Evolutionary conservation across 495 filamentous ascomycete genomes (phyloP).

Genomic region (Oleoguttula mirabilis): DNA sequence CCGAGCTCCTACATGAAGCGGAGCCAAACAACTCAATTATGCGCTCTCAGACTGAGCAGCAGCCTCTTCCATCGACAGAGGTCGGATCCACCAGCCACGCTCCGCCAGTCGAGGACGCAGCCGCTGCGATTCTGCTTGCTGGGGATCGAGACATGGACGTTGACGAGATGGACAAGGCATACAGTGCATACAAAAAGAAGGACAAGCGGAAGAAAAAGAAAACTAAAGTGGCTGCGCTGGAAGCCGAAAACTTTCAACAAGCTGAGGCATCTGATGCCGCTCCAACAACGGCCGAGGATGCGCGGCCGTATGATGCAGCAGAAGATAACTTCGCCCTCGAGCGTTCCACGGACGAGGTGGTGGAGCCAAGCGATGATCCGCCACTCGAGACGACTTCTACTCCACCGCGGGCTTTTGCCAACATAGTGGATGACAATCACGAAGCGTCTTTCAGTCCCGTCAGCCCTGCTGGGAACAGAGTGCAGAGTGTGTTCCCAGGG

Average conservation of each 20-base stretch:
- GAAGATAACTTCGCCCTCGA: constrained; percentile 1
- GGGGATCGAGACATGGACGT: constrained; percentile 17
- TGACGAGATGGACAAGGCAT: constrained; percentile 20
- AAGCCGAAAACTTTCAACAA: neutral
- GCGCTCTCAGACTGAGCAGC: too few species aligned
- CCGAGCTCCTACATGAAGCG: too few species aligned
- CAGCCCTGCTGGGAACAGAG: constrained; percentile 5
- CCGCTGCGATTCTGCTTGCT: constrained; percentile 1
- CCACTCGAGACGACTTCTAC: too few species aligned
- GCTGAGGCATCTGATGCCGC: neutral
- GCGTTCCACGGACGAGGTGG: neutral
- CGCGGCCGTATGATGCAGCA: neutral
- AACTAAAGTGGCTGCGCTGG: neutral
- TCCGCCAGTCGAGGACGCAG: constrained; percentile 1
- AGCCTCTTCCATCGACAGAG: too few species aligned
- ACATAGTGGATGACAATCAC: too few species aligned
- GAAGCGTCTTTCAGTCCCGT: neutral
- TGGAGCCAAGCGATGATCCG: too few species aligned
- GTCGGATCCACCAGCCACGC: neutral
- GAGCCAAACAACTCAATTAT: too few species aligned
- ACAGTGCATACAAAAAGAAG: constrained; percentile 17
- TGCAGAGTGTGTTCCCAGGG: constrained; percentile 15
- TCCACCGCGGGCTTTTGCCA: too few species aligned
- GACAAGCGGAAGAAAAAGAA: constrained; percentile 18
- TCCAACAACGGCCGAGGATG: neutral